Evolutionary conservation across 805 yeast species (phyloP).

Genomic region (Candida pseudofarinosa): DNA sequence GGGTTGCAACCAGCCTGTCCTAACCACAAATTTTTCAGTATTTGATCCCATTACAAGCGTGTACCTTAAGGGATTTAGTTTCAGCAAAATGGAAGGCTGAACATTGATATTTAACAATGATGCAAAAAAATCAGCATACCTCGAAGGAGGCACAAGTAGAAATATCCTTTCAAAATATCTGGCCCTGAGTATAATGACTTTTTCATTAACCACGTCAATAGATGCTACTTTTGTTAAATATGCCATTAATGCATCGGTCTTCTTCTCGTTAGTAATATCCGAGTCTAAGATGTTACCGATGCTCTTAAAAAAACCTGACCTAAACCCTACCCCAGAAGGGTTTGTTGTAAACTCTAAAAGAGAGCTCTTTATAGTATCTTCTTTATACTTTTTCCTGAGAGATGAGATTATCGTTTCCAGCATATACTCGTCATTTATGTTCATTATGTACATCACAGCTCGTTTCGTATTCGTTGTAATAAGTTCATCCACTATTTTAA

Average conservation of each 20-base stretch:
- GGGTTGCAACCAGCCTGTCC: conserved; percentile 34
- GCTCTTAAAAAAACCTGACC: conserved; percentile 15
- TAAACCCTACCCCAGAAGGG: conserved; percentile 16
- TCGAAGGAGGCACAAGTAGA: conserved; percentile 12
- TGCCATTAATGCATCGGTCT: conserved; percentile 16
- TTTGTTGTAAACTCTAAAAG: conserved; percentile 23
- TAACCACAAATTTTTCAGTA: conserved; percentile 26
- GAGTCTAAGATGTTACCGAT: conserved; percentile 11
- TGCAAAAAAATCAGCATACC: conserved; percentile 22
- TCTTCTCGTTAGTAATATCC: conserved; percentile 9
- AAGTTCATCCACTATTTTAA: conserved; percentile 25
- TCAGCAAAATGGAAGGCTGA: conserved; percentile 17
- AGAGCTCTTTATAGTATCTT: conserved; percentile 21
- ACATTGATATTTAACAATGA: conserved; percentile 30
- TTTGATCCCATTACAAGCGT: conserved; percentile 25
- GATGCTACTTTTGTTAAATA: conserved; percentile 25
- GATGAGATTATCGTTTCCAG: conserved; percentile 13
- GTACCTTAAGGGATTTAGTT: conserved; percentile 16
- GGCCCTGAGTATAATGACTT: conserved; percentile 16
- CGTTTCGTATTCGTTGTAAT: conserved; percentile 22
- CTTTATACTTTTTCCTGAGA: conserved; percentile 12
- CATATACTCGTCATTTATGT: conserved; percentile 17
- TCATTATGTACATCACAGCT: conserved; percentile 16
- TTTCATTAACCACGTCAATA: conserved; percentile 18
- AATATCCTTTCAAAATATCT: conserved; percentile 15